Evolutionary conservation across 768 basidiomycete genomes (phyloP).

Genomic region (Imleria badia): DNA sequence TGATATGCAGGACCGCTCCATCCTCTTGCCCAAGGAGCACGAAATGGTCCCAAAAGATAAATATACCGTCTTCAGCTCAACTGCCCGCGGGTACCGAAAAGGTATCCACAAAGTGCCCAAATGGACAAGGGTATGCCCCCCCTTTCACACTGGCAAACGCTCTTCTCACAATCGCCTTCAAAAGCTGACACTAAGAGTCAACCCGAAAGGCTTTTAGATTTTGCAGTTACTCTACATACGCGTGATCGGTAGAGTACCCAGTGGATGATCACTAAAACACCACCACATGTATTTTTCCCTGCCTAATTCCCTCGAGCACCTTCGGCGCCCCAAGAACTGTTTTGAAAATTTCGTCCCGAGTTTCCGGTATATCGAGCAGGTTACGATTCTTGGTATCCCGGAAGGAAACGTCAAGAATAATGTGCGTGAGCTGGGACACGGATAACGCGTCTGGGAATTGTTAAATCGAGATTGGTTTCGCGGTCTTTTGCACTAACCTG

Average conservation of each 20-base stretch:
- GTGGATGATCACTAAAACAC: slow-evolving; percentile 52
- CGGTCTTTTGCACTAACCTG: slow-evolving; percentile 45
- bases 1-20: slow-evolving; percentile 57
- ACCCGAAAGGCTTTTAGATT: slow-evolving; percentile 95
- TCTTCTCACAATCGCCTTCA: slow-evolving; percentile 8
- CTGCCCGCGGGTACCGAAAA: slow-evolving; percentile 77
- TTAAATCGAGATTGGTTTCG: slow-evolving; percentile 3
- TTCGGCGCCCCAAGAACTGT: slow-evolving; percentile 63
- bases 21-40: slow-evolving; percentile 87
- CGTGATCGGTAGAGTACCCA: neutral
- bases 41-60: slow-evolving; percentile 95
- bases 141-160: neutral
- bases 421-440: slow-evolving; percentile 75
- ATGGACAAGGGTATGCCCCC: slow-evolving; percentile 80
- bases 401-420: slow-evolving; percentile 76
- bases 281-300: slow-evolving; percentile 78
- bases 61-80: slow-evolving; percentile 85
- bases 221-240: neutral
- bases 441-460: slow-evolving; percentile 59
- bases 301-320: slow-evolving; percentile 60
- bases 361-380: slow-evolving; percentile 82
- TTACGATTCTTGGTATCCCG: slow-evolving; percentile 74
- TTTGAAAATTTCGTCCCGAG: slow-evolving; percentile 77
- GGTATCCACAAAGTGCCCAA: slow-evolving; percentile 98
- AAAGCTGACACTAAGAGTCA: slow-evolving; percentile 81